Evolutionary conservation across 352 stramenopile species (phyloP).

Genomic region (Plasmopara viticola): DNA sequence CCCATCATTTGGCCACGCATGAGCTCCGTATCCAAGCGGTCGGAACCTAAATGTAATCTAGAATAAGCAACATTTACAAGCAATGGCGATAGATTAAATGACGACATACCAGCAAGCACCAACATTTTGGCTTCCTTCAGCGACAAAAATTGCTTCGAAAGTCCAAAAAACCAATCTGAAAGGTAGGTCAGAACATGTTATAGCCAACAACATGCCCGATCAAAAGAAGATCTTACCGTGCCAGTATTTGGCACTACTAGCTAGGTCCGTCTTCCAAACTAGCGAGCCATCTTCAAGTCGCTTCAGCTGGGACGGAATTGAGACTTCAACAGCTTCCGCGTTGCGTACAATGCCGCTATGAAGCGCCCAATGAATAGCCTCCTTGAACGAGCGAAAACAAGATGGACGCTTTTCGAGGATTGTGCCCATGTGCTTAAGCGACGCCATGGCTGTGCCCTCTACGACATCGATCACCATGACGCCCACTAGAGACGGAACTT

Average conservation of each 20-base stretch:
- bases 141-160: constrained; percentile 82
- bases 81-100: neutral
- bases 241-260: constrained; percentile 71
- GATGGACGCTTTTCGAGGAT: constrained; percentile 70
- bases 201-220: neutral
- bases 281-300: constrained; percentile 41
- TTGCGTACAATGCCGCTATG: constrained; percentile 75
- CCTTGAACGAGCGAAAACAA: constrained; percentile 55
- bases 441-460: constrained; percentile 81
- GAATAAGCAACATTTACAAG: constrained; percentile 1
- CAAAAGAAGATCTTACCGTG: constrained; percentile 30
- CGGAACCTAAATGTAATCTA: constrained; percentile 33
- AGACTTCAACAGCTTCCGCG: constrained; percentile 59
- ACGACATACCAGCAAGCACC: constrained; percentile 54
- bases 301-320: constrained; percentile 74
- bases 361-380: constrained; percentile 77
- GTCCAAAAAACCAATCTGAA: constrained; percentile 75
- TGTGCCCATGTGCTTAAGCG: constrained; percentile 75
- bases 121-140: constrained; percentile 76
- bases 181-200: constrained; percentile 3
- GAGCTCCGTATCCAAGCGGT: constrained; percentile 82
- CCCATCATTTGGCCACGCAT: constrained; percentile 88
- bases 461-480: constrained; percentile 88
- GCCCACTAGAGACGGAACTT: constrained; percentile 59
- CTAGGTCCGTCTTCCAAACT: constrained; percentile 74